Percentiles rank a stretch among this genome's conserved stretches.
phyloP scores from a whole-genome alignment of 768 basidiomycete genomes.

The Agrocybe pediades region DNA sequence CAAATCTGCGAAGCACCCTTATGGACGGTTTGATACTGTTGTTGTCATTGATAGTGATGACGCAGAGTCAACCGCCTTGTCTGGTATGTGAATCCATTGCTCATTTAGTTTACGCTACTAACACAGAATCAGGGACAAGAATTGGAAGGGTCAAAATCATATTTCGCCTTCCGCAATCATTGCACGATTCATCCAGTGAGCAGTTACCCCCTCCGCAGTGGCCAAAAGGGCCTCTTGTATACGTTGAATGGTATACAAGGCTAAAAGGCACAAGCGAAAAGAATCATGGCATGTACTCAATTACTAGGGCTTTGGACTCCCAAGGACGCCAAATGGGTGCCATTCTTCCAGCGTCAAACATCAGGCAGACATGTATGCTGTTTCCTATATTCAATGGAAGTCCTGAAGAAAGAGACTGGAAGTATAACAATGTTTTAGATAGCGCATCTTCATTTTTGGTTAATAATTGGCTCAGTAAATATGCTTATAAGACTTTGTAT shows the following conservation, averaged over 20 bases:
- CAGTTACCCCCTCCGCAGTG: constrained; percentile 10
- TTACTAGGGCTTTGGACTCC: neutral
- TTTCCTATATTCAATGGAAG: neutral
- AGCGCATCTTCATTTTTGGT: neutral
- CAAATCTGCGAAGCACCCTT: constrained; percentile 1
- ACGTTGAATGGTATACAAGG: constrained; percentile 16
- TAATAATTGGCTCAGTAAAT: constrained; percentile 3
- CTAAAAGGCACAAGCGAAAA: neutral
- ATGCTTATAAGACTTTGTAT: neutral
- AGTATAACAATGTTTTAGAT: constrained; percentile 1
- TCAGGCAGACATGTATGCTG: constrained; percentile 13
- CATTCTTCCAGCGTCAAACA: constrained; percentile 3
- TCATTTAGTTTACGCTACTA: neutral
- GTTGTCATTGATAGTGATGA: constrained; percentile 13
- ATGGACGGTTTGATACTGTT: constrained; percentile 27
- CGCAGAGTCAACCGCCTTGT: constrained; percentile 24
- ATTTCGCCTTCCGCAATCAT: constrained; percentile 17
- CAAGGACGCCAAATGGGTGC: neutral
- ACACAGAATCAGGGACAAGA: constrained; percentile 12
- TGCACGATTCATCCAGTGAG: neutral
- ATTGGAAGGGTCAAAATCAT: constrained; percentile 21
- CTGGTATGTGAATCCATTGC: neutral
- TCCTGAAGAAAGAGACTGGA: too few relatives aligned
- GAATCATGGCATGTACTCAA: constrained; percentile 13
- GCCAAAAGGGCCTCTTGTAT: constrained; percentile 18